These are phyloP conservation scores for Avicennia marina DNA, from an alignment of 257 asterid genomes.

Conservation along the genomic window DNA sequence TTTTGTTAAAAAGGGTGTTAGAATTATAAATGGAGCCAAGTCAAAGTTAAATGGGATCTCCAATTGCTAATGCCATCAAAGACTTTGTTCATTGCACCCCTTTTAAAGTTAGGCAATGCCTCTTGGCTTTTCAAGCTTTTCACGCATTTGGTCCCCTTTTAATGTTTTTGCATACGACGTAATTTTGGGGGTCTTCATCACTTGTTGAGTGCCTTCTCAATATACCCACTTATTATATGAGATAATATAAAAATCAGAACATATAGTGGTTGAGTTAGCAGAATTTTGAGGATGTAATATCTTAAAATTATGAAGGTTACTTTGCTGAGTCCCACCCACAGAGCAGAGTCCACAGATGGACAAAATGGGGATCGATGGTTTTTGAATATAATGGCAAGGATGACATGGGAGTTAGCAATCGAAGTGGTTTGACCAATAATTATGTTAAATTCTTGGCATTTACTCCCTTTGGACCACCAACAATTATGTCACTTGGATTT, in stretches of 20 bases:
- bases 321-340: too few species aligned
- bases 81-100: background rate
- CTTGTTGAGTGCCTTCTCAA: too few species aligned
- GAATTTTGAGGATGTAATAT: too few species aligned
- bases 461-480: background rate
- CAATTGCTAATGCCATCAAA: background rate
- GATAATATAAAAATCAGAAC: too few species aligned
- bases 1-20: background rate
- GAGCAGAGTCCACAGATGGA: background rate
- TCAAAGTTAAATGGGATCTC: background rate
- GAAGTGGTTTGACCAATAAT: background rate
- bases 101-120: background rate
- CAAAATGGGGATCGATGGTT: background rate
- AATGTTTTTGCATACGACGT: too few species aligned
- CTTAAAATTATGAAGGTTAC: too few species aligned
- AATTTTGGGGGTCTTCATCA: too few species aligned
- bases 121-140: background rate
- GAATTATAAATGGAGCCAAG: background rate
- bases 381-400: background rate
- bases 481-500: too few species aligned
- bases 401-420: background rate
- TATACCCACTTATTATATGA: too few species aligned
- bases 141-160: background rate
- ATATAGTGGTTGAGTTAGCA: too few species aligned
- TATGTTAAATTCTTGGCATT: background rate